A percentile compares a stretch with the other conserved stretches of the same genome.
Conservation (phyloP, 78 protist species). For the Polysphondylium violaceum region DNA sequence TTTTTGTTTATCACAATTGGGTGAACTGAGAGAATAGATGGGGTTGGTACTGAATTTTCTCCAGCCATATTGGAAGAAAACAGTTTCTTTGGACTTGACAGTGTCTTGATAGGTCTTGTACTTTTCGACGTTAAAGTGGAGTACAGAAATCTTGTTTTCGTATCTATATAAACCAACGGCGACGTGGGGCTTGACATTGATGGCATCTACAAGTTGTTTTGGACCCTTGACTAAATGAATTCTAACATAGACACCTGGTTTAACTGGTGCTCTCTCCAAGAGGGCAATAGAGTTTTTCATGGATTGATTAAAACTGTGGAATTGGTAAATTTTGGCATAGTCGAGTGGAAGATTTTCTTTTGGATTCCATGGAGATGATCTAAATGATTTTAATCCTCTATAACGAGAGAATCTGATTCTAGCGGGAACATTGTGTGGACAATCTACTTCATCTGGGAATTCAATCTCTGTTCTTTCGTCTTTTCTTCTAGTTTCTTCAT, state of each 20-base stretch:
- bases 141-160: conserved; percentile 94
- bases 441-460: conserved; percentile 97
- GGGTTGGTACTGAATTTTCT: conserved; percentile 83
- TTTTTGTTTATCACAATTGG: conserved; percentile 86
- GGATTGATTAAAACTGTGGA: conserved; percentile 86
- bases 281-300: conserved; percentile 28
- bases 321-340: conserved; percentile 95
- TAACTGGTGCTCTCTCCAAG: conserved; percentile 40
- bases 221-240: conserved; percentile 76
- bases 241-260: conserved; percentile 76
- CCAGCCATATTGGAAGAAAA: conserved; percentile 82
- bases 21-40: conserved; percentile 82
- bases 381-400: conserved; percentile 92
- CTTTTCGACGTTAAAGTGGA: conserved; percentile 87
- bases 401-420: conserved; percentile 89
- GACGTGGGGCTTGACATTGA: conserved; percentile 21
- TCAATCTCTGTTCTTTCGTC: conserved; percentile 19
- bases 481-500: conserved; percentile 31
- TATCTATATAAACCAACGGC: conserved; percentile 85
- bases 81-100: conserved; percentile 82
- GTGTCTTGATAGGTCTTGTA: conserved; percentile 69
- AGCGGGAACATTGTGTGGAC: conserved; percentile 90
- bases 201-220: background rate
- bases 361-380: conserved; percentile 96
- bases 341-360: conserved; percentile 96